Evolutionary conservation across 169 alveolate genomes (phyloP).

Genomic region (Plasmodium adleri): DNA sequence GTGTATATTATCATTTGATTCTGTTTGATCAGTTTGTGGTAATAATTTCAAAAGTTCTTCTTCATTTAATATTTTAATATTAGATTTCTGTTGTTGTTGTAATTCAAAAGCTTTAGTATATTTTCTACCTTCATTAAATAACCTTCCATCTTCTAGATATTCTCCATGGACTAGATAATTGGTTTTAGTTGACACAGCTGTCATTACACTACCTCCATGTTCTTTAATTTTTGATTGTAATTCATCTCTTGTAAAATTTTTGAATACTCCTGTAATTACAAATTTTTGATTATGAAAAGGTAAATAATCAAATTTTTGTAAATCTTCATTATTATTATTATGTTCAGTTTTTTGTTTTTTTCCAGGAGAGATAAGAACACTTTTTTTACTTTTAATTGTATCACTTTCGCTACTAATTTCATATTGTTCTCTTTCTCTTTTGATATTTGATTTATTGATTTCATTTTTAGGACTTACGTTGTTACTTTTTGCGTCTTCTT

Average conservation of each 20-base stretch:
- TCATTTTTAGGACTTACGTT: background rate
- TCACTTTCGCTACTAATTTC: background rate
- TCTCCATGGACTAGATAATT: slow-evolving; percentile 93
- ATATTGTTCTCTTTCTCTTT: slow-evolving; percentile 40
- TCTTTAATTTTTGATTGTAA: slow-evolving; percentile 85
- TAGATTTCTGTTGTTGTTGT: slow-evolving; percentile 71
- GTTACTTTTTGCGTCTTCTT: background rate
- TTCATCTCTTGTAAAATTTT: slow-evolving; percentile 82
- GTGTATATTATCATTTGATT: background rate
- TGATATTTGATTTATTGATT: background rate
- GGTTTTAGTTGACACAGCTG: slow-evolving; percentile 93
- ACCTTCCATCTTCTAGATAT: slow-evolving; percentile 96
- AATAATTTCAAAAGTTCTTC: slow-evolving; percentile 84
- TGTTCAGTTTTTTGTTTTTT: slow-evolving; percentile 2
- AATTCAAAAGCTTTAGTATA: slow-evolving; percentile 89
- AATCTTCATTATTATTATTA: background rate
- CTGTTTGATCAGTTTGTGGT: slow-evolving; percentile 49
- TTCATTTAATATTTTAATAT: slow-evolving; percentile 85
- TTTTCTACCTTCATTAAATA: slow-evolving; percentile 91
- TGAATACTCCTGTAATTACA: slow-evolving; percentile 92
- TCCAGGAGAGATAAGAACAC: slow-evolving; percentile 17
- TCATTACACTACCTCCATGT: slow-evolving; percentile 93
- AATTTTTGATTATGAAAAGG: slow-evolving; percentile 84
- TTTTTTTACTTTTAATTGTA: slow-evolving; percentile 2
- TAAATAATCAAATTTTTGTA: slow-evolving; percentile 35